Evolutionary conservation across 345 rosid genomes (phyloP).

Genomic region (Sonneratia caseolaris): DNA sequence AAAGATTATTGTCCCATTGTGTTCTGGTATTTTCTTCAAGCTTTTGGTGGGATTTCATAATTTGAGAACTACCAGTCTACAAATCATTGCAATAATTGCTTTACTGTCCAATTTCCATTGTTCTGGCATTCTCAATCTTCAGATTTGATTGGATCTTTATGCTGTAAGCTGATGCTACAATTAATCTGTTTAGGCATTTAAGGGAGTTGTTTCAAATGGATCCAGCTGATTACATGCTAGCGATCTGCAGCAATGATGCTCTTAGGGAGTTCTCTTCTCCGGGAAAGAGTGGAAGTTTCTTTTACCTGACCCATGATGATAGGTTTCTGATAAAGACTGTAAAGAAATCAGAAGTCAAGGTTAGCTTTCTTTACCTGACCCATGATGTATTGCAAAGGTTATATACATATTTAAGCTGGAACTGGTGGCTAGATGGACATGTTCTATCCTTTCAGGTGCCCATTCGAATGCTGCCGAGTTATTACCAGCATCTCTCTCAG

Average conservation of each 20-base stretch:
- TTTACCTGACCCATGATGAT: constrained; percentile 93
- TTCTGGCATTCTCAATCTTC: background rate
- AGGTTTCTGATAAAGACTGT: constrained; percentile 95
- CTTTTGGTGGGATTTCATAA: background rate
- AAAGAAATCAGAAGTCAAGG: constrained; percentile 99
- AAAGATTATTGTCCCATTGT: constrained; percentile 94
- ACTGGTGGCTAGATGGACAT: background rate
- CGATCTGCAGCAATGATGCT: constrained; percentile 89
- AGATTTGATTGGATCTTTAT: background rate
- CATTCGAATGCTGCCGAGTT: constrained; percentile 83
- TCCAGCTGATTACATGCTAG: constrained; percentile 39
- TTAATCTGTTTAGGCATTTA: constrained; percentile 37
- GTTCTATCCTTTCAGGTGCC: constrained; percentile 43
- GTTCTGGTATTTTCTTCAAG: constrained; percentile 41
- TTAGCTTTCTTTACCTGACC: constrained; percentile 9
- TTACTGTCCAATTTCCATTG: background rate
- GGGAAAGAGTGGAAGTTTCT: constrained; percentile 96
- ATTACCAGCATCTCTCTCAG: constrained; percentile 53
- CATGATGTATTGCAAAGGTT: constrained; percentile 4
- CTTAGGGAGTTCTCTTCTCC: constrained; percentile 95
- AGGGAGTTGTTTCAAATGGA: constrained; percentile 60
- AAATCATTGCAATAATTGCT: background rate
- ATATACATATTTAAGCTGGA: background rate
- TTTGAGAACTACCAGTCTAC: background rate
- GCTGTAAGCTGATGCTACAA: background rate